Evolutionary conservation across 2,329 filamentous ascomycete genomes (phyloP).

Genomic region (Colletotrichum australisinense): DNA sequence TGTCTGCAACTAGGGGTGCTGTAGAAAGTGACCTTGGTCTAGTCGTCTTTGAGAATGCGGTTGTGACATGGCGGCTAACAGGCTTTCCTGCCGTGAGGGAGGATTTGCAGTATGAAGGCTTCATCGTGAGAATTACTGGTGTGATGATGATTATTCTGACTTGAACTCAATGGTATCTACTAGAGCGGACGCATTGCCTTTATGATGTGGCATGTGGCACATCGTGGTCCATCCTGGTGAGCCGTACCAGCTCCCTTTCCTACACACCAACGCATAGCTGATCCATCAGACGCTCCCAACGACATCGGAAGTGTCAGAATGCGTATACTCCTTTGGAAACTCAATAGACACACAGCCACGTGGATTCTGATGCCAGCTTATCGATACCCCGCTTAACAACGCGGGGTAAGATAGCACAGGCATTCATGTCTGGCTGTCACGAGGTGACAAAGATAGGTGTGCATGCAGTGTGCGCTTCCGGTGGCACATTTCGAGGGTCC

Average conservation of each 20-base stretch:
- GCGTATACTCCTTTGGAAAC: constrained; percentile 15
- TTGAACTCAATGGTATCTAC: not conserved
- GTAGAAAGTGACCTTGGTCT: constrained; percentile 10
- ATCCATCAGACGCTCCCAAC: not conserved
- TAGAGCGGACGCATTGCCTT: not conserved
- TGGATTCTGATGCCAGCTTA: constrained; percentile 19
- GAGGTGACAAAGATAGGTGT: constrained; percentile 21
- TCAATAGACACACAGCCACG: constrained; percentile 1
- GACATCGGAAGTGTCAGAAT: not conserved
- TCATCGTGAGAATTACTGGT: not conserved
- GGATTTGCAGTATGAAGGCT: constrained; percentile 5
- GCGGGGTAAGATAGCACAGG: constrained; percentile 20
- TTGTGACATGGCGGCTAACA: constrained; percentile 1
- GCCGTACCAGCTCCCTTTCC: not conserved
- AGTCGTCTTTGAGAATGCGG: not conserved
- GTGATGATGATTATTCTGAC: not conserved
- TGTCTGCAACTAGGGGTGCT: not conserved
- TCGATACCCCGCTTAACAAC: constrained; percentile 28
- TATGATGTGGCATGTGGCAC: not conserved
- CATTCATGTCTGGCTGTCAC: constrained; percentile 4
- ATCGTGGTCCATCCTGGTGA: constrained; percentile 1
- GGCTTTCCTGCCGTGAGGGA: constrained; percentile 4
- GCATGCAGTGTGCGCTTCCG: not conserved
- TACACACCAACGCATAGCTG: not conserved
- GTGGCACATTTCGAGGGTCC: not conserved